Evolutionary conservation across 164 flowering plant species (phyloP), one percentile per base, ranked within the genome.

Genomic region (Magnolia sinica): DNA sequence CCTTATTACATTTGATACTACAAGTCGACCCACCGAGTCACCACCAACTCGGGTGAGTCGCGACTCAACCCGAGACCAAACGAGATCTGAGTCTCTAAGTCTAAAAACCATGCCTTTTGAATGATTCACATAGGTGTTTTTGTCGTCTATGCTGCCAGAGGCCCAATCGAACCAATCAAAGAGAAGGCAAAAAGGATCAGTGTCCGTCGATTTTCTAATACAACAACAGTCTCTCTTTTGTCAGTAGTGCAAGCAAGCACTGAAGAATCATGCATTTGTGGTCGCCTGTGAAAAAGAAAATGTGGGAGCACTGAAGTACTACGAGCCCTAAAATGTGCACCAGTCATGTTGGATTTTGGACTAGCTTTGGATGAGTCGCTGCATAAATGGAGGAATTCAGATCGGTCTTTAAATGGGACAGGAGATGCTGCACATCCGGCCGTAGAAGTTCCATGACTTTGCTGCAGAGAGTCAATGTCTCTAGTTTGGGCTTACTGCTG

Each of bases 401-500:
- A 74, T 96, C 99, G 8, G 91, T 83, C 78, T 85, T 90, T n/a
- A 96, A 77, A 85, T 96, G 99, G 45, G 90, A 89, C 64, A 96
- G 90, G 76, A 94, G 93, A 80, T 93, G 99, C 71, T 90, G 97
- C 27, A 96, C 82, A 73, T 96, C 99, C 66, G 97, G 92, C 7
- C 96, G 89, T 64, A 96, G 84, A 73, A 76, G 85, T 74, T 96
- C 98, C 63, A 85, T 79, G 22, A 90, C 88, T 81, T 85, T 88
- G 50, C 92, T 91, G 74, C 85, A 87, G 22, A 91, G 83, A 58
- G 87, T 88, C 77, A 96, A 85, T 49, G 91, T 88, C 50, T 96
- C 99, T 13, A 84, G 80, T 81, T 91, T 84, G 52, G 99, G 96
- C 80, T 91, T 96, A 87, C 96, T 92, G 81, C 52, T 89, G 52